phyloP scores from a whole-genome alignment of 768 basidiomycete species.

The Thelephora ganbajun region DNA sequence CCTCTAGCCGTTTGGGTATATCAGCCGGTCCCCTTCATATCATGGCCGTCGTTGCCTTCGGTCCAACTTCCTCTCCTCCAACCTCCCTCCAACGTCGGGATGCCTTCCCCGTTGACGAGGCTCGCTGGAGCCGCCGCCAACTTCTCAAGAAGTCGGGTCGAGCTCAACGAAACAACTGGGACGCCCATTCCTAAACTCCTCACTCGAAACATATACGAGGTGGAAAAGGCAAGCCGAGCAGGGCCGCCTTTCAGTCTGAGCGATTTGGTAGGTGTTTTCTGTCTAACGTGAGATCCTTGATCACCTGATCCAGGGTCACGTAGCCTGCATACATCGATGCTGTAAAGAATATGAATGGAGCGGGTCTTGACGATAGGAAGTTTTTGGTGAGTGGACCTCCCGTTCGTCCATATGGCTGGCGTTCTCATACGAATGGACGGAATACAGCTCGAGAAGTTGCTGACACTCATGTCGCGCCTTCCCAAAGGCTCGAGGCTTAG shows the following conservation, averaged over 20 bases:
- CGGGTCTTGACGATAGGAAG: constrained; percentile 43
- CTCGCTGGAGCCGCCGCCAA: neutral
- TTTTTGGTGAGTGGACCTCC: constrained; percentile 31
- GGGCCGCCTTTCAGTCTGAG: constrained; percentile 13
- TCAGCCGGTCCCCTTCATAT: too few relatives aligned
- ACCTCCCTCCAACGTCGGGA: neutral
- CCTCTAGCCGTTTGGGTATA: too few relatives aligned
- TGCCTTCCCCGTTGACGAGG: neutral
- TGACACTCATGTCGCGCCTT: constrained; percentile 45
- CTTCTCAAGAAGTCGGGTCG: constrained; percentile 3
- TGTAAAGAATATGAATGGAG: constrained; percentile 24
- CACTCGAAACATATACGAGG: constrained; percentile 15
- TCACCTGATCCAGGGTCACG: neutral
- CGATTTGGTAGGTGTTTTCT: constrained; percentile 17
- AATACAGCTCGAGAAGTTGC: constrained; percentile 44
- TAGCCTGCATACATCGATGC: constrained; percentile 40
- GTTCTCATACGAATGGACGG: neutral
- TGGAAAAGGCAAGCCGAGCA: constrained; percentile 16
- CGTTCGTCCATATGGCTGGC: neutral
- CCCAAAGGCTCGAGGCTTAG: constrained; percentile 16
- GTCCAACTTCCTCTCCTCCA: neutral
- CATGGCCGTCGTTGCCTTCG: neutral
- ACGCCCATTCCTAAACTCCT: constrained; percentile 10
- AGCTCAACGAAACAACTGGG: constrained; percentile 22
- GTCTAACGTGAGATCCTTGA: neutral